phyloP scores from a whole-genome alignment of 2,329 filamentous ascomycete species.

The Trichoderma asperellum region DNA sequence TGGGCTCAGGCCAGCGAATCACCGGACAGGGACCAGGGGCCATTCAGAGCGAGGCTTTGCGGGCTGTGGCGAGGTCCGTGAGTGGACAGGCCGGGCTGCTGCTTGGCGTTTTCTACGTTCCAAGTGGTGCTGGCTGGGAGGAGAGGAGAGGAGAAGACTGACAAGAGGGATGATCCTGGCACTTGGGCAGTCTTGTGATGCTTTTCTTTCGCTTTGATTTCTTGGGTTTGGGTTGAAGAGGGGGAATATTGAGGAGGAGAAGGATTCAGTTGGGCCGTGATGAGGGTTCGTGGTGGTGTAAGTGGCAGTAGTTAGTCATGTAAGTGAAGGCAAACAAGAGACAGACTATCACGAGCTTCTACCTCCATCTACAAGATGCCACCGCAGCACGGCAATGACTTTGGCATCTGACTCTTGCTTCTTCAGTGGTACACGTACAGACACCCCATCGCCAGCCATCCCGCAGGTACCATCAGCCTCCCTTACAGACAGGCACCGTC shows the following conservation, averaged over 20 bases:
- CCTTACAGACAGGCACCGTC: not conserved
- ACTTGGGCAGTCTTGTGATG: not conserved
- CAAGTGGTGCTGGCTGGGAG: not conserved
- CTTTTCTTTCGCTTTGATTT: not conserved
- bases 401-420: too few relatives aligned
- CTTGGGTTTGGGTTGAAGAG: not conserved
- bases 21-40: not conserved
- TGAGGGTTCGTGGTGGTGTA: not conserved
- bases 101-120: not conserved
- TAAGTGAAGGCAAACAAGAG: not conserved
- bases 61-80: slow-evolving; percentile 18
- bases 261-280: not conserved
- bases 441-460: not conserved
- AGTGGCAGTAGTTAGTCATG: not conserved
- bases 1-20: not conserved
- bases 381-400: too few relatives aligned
- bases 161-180: not conserved
- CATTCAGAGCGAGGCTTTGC: slow-evolving; percentile 10
- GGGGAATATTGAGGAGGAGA: not conserved
- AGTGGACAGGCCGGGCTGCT: not conserved
- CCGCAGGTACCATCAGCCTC: not conserved
- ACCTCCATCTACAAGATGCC: not conserved
- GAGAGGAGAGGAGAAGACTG: not conserved
- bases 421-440: not conserved
- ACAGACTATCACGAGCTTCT: not conserved